phyloP scores from a whole-genome alignment of 768 basidiomycete genomes.

The Xerocomus brunneocitrinus region DNA sequence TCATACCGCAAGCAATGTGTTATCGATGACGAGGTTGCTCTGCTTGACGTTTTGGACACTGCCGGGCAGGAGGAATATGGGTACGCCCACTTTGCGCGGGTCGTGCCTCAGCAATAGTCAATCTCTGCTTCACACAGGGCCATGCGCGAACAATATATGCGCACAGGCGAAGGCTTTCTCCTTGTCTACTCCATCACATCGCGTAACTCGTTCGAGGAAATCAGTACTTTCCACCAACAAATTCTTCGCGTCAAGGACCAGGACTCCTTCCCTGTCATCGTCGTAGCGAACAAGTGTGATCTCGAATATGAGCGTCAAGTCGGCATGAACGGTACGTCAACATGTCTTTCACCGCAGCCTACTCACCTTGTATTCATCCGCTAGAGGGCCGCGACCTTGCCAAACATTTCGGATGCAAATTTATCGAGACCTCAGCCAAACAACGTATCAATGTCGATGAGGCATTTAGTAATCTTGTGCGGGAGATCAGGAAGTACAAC shows the following conservation, averaged over 20 bases:
- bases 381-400: conserved; percentile 97
- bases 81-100: conserved; percentile 43
- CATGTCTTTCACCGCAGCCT: background rate
- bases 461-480: conserved; percentile 88
- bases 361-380: background rate
- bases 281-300: conserved; percentile 98
- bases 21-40: conserved; percentile 97
- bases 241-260: conserved; percentile 96
- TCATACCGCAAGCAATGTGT: conserved; percentile 97
- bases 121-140: conserved; percentile 48
- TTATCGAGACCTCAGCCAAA: conserved; percentile 95
- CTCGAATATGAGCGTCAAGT: conserved; percentile 95
- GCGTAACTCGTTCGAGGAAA: conserved; percentile 95
- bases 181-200: conserved; percentile 99
- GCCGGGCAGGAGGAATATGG: conserved; percentile 99
- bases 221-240: conserved; percentile 92
- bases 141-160: conserved; percentile 99
- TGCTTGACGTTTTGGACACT: conserved; percentile 94
- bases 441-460: conserved; percentile 96
- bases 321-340: conserved; percentile 77
- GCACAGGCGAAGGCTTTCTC: conserved; percentile 95
- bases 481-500: conserved; percentile 92
- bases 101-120: conserved; percentile 3
- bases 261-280: conserved; percentile 91
- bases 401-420: conserved; percentile 89